phyloP scores from a whole-genome alignment of 257 asterid genomes.

The Solanum bulbocastanum region DNA sequence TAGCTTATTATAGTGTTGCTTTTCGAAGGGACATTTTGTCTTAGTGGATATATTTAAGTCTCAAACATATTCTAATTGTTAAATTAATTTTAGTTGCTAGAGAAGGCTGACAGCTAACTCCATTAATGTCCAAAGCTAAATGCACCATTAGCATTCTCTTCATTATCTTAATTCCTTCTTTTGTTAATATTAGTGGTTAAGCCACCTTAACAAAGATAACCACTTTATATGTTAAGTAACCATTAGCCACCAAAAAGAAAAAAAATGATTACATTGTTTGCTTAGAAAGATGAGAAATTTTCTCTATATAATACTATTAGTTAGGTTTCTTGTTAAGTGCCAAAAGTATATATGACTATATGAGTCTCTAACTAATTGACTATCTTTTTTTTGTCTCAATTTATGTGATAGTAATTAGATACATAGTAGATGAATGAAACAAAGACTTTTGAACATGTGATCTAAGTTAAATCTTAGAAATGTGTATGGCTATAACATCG shows the following conservation, averaged over 20 bases:
- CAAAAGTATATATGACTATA: background rate
- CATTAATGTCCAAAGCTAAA: background rate
- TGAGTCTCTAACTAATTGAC: background rate
- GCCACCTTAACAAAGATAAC: constrained; percentile 17
- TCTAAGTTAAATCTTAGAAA: background rate
- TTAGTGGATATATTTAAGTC: background rate
- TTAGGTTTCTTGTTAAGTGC: background rate
- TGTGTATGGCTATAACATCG: background rate
- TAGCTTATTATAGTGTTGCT: background rate
- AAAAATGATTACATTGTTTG: background rate
- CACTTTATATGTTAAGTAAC: constrained; percentile 11
- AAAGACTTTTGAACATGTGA: background rate
- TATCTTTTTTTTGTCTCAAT: background rate
- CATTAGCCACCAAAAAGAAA: background rate
- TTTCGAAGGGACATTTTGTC: background rate
- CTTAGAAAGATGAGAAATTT: background rate
- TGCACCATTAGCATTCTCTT: background rate
- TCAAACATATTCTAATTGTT: background rate
- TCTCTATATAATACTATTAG: background rate
- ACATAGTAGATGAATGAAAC: no score
- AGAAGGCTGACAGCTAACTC: constrained; percentile 26
- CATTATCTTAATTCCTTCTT: background rate
- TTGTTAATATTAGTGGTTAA: constrained; percentile 15
- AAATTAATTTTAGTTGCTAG: background rate
- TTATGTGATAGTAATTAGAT: no score